Percentiles rank a stretch among this genome's conserved stretches.
These are phyloP conservation scores for Lactarius deliciosus DNA, from an alignment of 768 basidiomycete genomes.

Conservation along the genomic window DNA sequence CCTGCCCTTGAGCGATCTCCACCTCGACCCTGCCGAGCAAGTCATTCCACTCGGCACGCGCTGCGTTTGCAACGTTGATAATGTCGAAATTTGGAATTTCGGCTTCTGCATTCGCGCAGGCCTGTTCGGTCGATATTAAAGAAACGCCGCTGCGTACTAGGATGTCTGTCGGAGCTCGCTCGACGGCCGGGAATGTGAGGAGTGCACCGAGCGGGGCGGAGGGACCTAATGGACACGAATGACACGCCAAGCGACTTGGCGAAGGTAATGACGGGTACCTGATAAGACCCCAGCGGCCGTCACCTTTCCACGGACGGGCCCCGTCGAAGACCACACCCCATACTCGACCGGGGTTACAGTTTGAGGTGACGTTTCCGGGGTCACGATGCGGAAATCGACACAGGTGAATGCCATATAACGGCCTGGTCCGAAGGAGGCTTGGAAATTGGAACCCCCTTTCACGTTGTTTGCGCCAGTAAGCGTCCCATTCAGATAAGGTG, in stretches of 20 bases:
- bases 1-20: conserved; percentile 39
- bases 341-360: conserved; percentile 48
- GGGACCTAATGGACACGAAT: conserved; percentile 39
- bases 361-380: conserved; percentile 22
- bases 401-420: conserved; percentile 59
- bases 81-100: conserved; percentile 63
- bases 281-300: conserved; percentile 50
- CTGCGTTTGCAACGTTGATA: conserved; percentile 44
- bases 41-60: conserved; percentile 56
- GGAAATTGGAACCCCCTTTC: conserved; percentile 44
- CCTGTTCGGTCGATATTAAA: conserved; percentile 58
- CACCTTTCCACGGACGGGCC: conserved; percentile 47
- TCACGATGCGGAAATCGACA: conserved; percentile 60
- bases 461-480: background rate
- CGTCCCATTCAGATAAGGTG: background rate
- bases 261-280: conserved; percentile 37
- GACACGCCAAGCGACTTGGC: background rate
- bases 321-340: conserved; percentile 53
- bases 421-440: conserved; percentile 59
- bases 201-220: conserved; percentile 46
- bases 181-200: background rate
- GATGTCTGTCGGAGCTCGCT: conserved; percentile 41
- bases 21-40: conserved; percentile 55
- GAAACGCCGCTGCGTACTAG: conserved; percentile 65
- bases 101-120: conserved; percentile 57